Conservation (phyloP, 129 eudicot species). For the Flaveria ramosissima region DNA sequence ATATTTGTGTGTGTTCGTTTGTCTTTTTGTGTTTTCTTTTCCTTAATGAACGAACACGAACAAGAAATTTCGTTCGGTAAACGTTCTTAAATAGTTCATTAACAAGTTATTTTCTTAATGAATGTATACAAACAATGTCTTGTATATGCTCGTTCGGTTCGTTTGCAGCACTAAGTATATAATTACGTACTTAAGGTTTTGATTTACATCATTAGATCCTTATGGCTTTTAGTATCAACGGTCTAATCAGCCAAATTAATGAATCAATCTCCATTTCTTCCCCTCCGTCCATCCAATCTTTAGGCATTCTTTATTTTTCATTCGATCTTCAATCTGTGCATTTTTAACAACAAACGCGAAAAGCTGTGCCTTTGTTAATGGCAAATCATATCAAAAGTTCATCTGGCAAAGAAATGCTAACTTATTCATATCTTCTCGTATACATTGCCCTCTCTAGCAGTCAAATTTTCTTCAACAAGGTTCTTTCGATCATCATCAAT, state of each 20-base stretch:
- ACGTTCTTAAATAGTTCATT: no score
- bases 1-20: no score
- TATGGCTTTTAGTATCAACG: no score
- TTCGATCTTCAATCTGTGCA: background rate
- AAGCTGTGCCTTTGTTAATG: conserved; percentile 37
- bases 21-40: no score
- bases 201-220: no score
- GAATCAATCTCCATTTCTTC: background rate
- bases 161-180: no score
- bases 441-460: conserved; percentile 85
- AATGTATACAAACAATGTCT: no score
- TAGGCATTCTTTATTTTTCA: conserved; percentile 1
- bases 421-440: conserved; percentile 66
- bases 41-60: no score
- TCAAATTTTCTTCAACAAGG: conserved; percentile 94
- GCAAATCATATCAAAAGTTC: conserved; percentile 54
- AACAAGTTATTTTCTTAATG: no score
- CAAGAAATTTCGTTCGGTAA: no score
- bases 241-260: background rate
- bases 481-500: conserved; percentile 2
- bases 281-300: conserved; percentile 4
- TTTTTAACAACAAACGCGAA: background rate
- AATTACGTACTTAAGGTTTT: no score
- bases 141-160: no score
- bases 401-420: conserved; percentile 41